A percentile compares a stretch with the other conserved stretches of the same genome.
Conservation (phyloP, 116 monocot species). For the Zostera marina region DNA sequence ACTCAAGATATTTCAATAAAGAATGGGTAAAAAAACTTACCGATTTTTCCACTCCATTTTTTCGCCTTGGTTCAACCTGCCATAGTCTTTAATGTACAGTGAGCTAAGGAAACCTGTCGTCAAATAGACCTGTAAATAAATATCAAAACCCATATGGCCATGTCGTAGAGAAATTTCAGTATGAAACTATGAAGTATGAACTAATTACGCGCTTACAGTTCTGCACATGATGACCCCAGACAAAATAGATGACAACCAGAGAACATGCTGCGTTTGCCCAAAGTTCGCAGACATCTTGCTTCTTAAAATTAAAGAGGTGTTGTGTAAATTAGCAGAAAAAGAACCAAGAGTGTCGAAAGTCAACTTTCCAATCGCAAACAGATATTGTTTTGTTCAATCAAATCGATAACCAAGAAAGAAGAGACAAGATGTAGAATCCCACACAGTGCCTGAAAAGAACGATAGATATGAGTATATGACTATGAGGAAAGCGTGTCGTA, state of each 20-base stretch:
- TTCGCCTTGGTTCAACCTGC: slow-evolving; percentile 22
- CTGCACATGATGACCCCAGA: slow-evolving; percentile 65
- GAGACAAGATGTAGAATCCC: no score
- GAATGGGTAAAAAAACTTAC: slow-evolving; percentile 11
- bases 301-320: no score
- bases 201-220: slow-evolving; percentile 27
- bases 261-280: slow-evolving; percentile 12
- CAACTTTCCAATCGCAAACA: no score
- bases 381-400: no score
- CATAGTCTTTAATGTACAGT: slow-evolving; percentile 33
- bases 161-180: background rate
- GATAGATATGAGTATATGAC: no score
- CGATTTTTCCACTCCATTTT: slow-evolving; percentile 84
- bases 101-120: slow-evolving; percentile 35
- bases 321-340: no score
- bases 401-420: no score
- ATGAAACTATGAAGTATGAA: background rate
- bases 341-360: no score
- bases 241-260: slow-evolving; percentile 43
- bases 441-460: no score
- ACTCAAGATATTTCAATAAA: background rate
- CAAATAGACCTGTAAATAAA: slow-evolving; percentile 44
- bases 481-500: no score
- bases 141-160: background rate
- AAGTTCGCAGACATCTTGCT: no score